Conservation (phyloP, 768 basidiomycete species). For the Lactarius psammicola region DNA sequence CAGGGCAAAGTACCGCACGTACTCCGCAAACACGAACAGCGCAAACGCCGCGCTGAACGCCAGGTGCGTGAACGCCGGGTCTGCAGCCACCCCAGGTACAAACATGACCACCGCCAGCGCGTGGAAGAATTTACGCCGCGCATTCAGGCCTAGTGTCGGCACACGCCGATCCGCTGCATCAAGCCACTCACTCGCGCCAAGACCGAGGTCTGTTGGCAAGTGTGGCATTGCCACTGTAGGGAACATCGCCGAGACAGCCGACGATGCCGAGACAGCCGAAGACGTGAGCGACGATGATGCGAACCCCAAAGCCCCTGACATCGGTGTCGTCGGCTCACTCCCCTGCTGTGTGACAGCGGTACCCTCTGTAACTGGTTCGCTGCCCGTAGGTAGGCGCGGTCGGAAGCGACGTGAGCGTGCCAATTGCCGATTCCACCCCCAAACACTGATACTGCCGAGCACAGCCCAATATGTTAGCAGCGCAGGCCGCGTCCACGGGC, state of each 20-base stretch:
- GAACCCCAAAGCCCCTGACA: slow-evolving; percentile 9
- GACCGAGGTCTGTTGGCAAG: slow-evolving; percentile 41
- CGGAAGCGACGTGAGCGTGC: slow-evolving; percentile 71
- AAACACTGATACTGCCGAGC: slow-evolving; percentile 80
- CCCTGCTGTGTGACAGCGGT: neutral
- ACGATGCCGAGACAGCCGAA: slow-evolving; percentile 19
- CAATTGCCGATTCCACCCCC: slow-evolving; percentile 92
- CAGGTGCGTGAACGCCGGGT: slow-evolving; percentile 94
- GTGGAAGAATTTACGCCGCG: slow-evolving; percentile 95
- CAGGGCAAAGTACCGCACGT: slow-evolving; percentile 96
- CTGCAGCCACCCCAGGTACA: slow-evolving; percentile 86
- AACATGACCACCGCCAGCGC: slow-evolving; percentile 96
- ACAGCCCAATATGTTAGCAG: slow-evolving; percentile 84
- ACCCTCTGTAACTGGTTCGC: slow-evolving; percentile 5
- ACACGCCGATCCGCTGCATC: slow-evolving; percentile 90
- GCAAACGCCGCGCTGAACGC: slow-evolving; percentile 95
- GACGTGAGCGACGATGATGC: slow-evolving; percentile 16
- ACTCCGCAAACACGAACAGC: slow-evolving; percentile 93
- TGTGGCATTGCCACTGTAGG: slow-evolving; percentile 46
- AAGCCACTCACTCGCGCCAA: slow-evolving; percentile 59
- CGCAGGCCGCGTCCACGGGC: slow-evolving; percentile 74
- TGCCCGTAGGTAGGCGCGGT: slow-evolving; percentile 36
- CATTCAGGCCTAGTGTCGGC: slow-evolving; percentile 87
- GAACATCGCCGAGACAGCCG: slow-evolving; percentile 25
- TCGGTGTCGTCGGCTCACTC: slow-evolving; percentile 23